Percentiles rank a stretch among this genome's conserved stretches.
phyloP scores from a whole-genome alignment of 148 eudicot genomes.

The Beta vulgaris region DNA sequence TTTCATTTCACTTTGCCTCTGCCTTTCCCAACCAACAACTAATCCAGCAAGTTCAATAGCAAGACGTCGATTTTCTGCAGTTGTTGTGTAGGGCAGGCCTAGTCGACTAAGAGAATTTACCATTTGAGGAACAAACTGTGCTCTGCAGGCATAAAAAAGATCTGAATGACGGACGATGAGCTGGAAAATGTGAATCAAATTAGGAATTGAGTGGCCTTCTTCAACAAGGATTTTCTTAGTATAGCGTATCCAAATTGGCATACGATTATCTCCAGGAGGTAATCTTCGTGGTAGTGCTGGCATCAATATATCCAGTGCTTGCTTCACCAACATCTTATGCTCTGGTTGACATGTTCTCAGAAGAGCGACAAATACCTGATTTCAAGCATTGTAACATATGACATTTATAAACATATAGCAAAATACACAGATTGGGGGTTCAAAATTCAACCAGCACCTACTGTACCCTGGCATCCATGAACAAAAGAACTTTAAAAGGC shows the following conservation, averaged over 20 bases:
- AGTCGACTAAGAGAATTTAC: constrained; percentile 96
- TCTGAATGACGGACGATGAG: constrained; percentile 99
- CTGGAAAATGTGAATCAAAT: constrained; percentile 95
- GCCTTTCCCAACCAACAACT: constrained; percentile 98
- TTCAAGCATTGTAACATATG: constrained; percentile 4
- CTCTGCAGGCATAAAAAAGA: constrained; percentile 95
- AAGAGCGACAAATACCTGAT: constrained; percentile 96
- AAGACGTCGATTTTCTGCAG: constrained; percentile 93
- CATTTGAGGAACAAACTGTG: constrained; percentile 99
- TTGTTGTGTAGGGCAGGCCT: constrained; percentile 90
- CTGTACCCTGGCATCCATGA: not conserved
- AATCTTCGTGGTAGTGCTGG: constrained; percentile 93
- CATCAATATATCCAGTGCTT: constrained; percentile 98
- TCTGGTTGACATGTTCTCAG: constrained; percentile 98
- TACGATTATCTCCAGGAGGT: constrained; percentile 96
- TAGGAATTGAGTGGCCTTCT: constrained; percentile 98
- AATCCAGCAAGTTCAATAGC: constrained; percentile 99
- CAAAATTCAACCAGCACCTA: not conserved
- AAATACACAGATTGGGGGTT: not conserved
- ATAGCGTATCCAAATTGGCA: constrained; percentile 99
- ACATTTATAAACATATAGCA: not conserved
- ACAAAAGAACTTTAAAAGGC: not conserved
- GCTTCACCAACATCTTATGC: constrained; percentile 97
- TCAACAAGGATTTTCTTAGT: constrained; percentile 97
- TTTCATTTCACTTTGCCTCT: constrained; percentile 90